phyloP scores from a whole-genome alignment of 2,329 filamentous ascomycete genomes.

The Diaporthe citri region DNA sequence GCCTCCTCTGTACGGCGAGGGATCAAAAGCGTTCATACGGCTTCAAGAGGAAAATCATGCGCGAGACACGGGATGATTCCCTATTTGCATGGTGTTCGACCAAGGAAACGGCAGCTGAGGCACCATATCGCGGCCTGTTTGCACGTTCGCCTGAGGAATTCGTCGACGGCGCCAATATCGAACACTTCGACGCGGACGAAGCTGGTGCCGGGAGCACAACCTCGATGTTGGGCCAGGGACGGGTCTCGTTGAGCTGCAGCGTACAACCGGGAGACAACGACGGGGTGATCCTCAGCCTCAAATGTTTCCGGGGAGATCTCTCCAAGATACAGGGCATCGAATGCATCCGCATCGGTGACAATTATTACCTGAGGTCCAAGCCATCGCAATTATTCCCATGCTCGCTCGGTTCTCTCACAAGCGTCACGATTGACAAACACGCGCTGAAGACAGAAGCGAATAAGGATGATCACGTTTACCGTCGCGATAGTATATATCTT shows the following conservation, averaged over 20 bases:
- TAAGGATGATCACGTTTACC: not conserved
- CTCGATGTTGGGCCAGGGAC: not conserved
- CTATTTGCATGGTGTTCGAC: not conserved
- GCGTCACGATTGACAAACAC: not conserved
- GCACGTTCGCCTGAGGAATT: not conserved
- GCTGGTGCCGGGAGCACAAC: not conserved
- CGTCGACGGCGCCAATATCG: not conserved
- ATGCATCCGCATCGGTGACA: not conserved
- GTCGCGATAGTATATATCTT: not conserved
- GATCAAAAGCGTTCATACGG: conserved; percentile 4
- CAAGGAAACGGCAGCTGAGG: not conserved
- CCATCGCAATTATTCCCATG: not conserved
- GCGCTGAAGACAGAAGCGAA: not conserved
- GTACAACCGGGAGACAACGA: not conserved
- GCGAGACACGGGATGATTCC: conserved; percentile 6
- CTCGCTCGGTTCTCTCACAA: not conserved
- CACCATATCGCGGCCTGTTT: not conserved
- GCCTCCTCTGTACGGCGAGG: conserved; percentile 33
- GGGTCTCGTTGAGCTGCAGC: not conserved
- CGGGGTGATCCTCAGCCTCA: not conserved
- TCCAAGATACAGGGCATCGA: not conserved
- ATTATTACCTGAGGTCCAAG: not conserved
- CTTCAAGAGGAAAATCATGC: conserved; percentile 35
- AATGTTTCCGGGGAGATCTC: not conserved
- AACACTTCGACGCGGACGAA: not conserved